Evolutionary conservation across 2,329 filamentous ascomycete species (phyloP).

Genomic region (Raffaelea ambrosiae): DNA sequence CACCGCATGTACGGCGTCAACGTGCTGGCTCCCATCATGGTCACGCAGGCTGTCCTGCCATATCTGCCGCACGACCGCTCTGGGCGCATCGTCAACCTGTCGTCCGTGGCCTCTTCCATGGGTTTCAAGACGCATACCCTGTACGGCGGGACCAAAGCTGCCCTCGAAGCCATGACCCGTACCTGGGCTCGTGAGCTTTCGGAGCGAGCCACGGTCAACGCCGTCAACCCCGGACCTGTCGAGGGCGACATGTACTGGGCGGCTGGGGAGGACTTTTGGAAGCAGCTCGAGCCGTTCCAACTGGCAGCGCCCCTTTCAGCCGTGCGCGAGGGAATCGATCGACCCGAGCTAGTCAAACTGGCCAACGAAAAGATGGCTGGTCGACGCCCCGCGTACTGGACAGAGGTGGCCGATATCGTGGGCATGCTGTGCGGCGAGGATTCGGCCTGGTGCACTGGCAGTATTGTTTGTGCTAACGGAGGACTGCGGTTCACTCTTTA

Average conservation of each 20-base stretch:
- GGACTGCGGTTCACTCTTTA: neutral
- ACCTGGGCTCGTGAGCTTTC: constrained; percentile 51
- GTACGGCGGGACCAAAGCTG: constrained; percentile 55
- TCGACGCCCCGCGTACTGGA: constrained; percentile 17
- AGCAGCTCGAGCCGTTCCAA: constrained; percentile 1
- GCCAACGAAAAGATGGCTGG: neutral
- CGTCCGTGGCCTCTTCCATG: constrained; percentile 40
- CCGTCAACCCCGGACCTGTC: constrained; percentile 47
- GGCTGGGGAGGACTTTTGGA: neutral
- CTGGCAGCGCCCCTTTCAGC: constrained; percentile 1
- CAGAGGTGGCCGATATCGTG: constrained; percentile 3
- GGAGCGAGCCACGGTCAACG: constrained; percentile 48
- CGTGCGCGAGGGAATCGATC: neutral
- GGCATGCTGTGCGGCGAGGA: constrained; percentile 3
- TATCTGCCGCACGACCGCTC: constrained; percentile 48
- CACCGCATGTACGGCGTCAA: constrained; percentile 44
- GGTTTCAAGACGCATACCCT: constrained; percentile 46
- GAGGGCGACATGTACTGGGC: constrained; percentile 2
- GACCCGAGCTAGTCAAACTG: neutral
- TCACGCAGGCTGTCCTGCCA: constrained; percentile 44
- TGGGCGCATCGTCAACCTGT: constrained; percentile 50
- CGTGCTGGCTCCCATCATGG: constrained; percentile 46
- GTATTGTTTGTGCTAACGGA: constrained; percentile 4
- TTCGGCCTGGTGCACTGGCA: constrained; percentile 1
- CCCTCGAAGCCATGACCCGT: constrained; percentile 54